Evolutionary conservation across 2,329 filamentous ascomycete species (phyloP), one percentile per base, ranked within the genome.

Genomic region (Fusarium sp.): DNA sequence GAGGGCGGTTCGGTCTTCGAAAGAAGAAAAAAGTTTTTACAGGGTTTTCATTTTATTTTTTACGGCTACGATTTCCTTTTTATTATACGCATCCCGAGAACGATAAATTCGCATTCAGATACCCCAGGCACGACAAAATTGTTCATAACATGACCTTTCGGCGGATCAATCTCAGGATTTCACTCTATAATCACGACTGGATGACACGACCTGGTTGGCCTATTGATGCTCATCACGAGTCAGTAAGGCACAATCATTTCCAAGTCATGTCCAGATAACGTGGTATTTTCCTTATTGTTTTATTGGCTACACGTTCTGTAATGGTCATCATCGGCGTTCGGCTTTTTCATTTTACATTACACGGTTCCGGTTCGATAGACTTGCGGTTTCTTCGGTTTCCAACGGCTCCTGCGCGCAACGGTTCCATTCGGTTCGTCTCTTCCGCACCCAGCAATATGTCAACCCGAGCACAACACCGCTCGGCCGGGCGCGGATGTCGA

Each of bases 61-160:
- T 61, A 79, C 72, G 75, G 73, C 70, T 64, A 80, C 72, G 77
- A 79, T 75, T 76, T 76, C 20, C 26, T 76, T 73, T 66, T 63
- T 71, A 74, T 56, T 71, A 73, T 56, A 70, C 70, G 70, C 74
- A 75, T 74, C 63, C 67, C 73, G 71, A 78, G 72, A 71, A 79
- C 77, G 76, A 78, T 73, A 71, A 63, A 76, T 74, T 75, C 73
- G 74, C 75, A 77, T 75, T 78, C 77, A 79, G 79, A 81, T 80
- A 81, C 80, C 78, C 78, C 78, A 74, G 75, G 70, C 75, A 80
- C 77, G 78, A 79, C 75, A 78, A 78, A 70, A 75, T 75, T 74
- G 67, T 74, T 75, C 68, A 75, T 66, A 70, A 69, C 57, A 74
- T 73, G 68, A 75, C 66, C 64, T 65, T 75, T 75, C 68, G 65